Conservation (phyloP, 169 alveolate species). For the Plasmodium fragile region DNA sequence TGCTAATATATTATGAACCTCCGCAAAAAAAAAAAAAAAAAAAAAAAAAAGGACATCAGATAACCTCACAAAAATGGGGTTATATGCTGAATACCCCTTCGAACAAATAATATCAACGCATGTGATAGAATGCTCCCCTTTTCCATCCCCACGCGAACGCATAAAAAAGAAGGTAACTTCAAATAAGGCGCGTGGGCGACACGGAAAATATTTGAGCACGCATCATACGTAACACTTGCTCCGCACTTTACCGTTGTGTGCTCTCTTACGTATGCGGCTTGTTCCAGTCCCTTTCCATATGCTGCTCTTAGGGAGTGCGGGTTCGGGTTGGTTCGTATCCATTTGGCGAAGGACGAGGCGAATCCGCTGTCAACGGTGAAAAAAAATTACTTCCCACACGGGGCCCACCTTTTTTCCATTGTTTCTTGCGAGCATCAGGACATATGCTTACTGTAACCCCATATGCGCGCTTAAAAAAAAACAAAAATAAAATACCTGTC, state of each 20-base stretch:
- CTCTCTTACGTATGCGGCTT: neutral
- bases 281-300: neutral
- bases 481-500: neutral
- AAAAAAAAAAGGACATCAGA: neutral
- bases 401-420: neutral
- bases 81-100: neutral
- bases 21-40: too few species aligned
- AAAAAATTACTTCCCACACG: neutral
- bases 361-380: neutral
- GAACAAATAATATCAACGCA: neutral
- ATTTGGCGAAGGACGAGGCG: neutral
- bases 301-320: neutral
- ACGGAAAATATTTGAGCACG: neutral
- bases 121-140: neutral
- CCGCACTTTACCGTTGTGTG: neutral
- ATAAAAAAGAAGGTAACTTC: neutral
- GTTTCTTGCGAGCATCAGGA: neutral
- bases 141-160: neutral
- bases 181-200: neutral
- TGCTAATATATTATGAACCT: neutral
- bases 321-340: neutral
- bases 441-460: neutral
- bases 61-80: neutral
- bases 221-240: neutral
- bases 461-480: neutral